These are phyloP conservation scores for Polyporus tsugae DNA, from an alignment of 1,284 basidiomycete genomes.

Conservation along the genomic window DNA sequence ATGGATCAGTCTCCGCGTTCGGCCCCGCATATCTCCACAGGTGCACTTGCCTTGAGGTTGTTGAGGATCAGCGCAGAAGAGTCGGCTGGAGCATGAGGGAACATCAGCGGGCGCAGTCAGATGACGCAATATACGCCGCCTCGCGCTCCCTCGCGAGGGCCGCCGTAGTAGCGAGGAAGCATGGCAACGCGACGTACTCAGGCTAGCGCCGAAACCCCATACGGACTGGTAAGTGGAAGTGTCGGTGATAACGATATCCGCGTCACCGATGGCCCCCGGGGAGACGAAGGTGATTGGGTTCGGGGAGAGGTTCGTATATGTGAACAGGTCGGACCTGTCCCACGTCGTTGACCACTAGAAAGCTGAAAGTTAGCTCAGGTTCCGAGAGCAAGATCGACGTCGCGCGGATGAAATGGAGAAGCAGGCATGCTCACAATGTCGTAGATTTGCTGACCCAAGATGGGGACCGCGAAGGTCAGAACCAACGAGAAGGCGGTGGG, in stretches of 20 bases:
- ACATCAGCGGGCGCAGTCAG: conserved; percentile 12
- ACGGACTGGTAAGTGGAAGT: conserved; percentile 52
- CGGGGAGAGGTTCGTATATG: conserved; percentile 39
- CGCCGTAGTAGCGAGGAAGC: conserved; percentile 22
- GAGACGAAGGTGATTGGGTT: conserved; percentile 48
- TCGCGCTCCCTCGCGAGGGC: not conserved
- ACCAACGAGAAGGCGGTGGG: conserved; percentile 22
- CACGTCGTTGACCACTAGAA: conserved; percentile 48
- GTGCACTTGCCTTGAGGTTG: conserved; percentile 50
- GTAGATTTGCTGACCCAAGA: conserved; percentile 30
- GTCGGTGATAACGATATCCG: conserved; percentile 55
- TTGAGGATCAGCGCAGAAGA: conserved; percentile 55
- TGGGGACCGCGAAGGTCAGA: conserved; percentile 21
- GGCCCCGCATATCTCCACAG: conserved; percentile 9
- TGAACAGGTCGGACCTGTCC: conserved; percentile 45
- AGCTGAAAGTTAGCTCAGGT: not conserved
- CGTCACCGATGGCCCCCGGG: conserved; percentile 50
- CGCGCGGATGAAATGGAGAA: conserved; percentile 6
- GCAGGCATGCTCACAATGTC: conserved; percentile 25
- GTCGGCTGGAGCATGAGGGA: conserved; percentile 46
- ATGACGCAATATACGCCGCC: conserved; percentile 16
- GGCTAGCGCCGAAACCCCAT: conserved; percentile 55
- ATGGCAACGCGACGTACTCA: conserved; percentile 45
- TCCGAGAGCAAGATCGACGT: not conserved
- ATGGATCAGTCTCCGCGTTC: conserved; percentile 1